A percentile compares a stretch with the other conserved stretches of the same genome.
Conservation (phyloP, 2,329 filamentous ascomycete genomes). For the Neoarthrinium moseri region DNA sequence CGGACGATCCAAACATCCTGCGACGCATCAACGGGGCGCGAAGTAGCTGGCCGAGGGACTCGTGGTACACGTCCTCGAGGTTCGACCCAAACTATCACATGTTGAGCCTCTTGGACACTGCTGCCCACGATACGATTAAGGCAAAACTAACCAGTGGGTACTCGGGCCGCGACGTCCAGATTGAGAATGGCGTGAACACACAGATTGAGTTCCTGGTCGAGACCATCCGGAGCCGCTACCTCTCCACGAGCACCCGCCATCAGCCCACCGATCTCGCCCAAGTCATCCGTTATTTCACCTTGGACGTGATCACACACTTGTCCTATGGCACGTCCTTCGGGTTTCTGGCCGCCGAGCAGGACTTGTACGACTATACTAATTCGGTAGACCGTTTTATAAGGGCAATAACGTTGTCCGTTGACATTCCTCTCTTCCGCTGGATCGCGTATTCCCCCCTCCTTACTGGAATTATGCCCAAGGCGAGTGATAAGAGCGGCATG, state of each 20-base stretch:
- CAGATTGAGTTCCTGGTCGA: slow-evolving; percentile 39
- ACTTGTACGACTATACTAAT: slow-evolving; percentile 7
- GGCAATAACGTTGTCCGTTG: too few species aligned
- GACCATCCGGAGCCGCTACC: slow-evolving; percentile 37
- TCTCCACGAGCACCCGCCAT: not conserved
- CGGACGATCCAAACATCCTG: slow-evolving; percentile 36
- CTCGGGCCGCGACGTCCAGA: slow-evolving; percentile 19
- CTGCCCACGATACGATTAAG: slow-evolving; percentile 37
- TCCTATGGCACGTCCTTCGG: slow-evolving; percentile 4
- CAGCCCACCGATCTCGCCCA: slow-evolving; percentile 8
- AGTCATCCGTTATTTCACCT: slow-evolving; percentile 9
- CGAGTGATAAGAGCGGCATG: too few species aligned
- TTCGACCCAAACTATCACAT: slow-evolving; percentile 55
- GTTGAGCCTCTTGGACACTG: slow-evolving; percentile 44
- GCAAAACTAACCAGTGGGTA: slow-evolving; percentile 35
- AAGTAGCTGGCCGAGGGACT: slow-evolving; percentile 30
- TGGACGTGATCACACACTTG: slow-evolving; percentile 6
- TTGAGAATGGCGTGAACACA: slow-evolving; percentile 39
- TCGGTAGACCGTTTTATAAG: too few species aligned
- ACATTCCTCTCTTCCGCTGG: too few species aligned
- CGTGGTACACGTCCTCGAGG: slow-evolving; percentile 47
- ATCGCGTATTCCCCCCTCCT: too few species aligned
- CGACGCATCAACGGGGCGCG: slow-evolving; percentile 34
- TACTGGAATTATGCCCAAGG: too few species aligned
- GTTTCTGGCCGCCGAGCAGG: slow-evolving; percentile 11